Evolutionary conservation across 2,329 filamentous ascomycete genomes (phyloP), one percentile per base, ranked within the genome.

Genomic region (Fusarium kyushuense): DNA sequence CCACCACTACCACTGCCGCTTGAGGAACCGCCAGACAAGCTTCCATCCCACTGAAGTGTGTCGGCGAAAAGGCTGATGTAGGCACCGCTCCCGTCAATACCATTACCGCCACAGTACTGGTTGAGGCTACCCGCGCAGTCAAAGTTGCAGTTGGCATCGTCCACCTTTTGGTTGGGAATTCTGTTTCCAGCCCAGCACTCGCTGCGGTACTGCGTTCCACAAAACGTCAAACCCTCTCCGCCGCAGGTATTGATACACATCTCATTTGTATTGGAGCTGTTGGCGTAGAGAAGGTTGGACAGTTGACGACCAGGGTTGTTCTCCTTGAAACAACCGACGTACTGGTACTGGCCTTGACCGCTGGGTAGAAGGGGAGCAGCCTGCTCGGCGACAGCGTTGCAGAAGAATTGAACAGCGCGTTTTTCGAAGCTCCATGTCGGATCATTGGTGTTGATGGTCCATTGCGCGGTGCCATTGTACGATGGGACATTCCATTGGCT

Each of bases 391-490:
- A 86, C 80, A 1, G 84, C 86, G 8, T 76, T 81, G 60, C 87
- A 88, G 46, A 73, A 73, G 62, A 89, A 88, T 13, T 83, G 76
- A 7, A 88, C 80, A 10, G 77, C 76, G 49, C 86, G 83, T 76
- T 88, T 88, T 29, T 81, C 83, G 1, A 65, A 65, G 27, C 60
- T 60, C 51, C 84, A 80, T 2, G 72, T 74, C 0, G 83, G 81
- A 57, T 88, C 86, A 52, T 87, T 85, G 45, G 84, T 84, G 73
- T 88, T 89, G 71, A 89, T 80, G 0, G 83, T 86, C 87, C 86
- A 89, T 3, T 77, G 72, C 0, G 85, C 84, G 0, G 75, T 77
- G 4, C 83, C 83, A 6, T 76, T 78, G 63, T 84, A 87, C 0
- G 83, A 73, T n/a, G 85, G 79, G 2, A 81, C 75, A 66, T 89